Evolutionary conservation across 495 filamentous ascomycete species (phyloP).

Genomic region (Talaromyces nanjingensis): DNA sequence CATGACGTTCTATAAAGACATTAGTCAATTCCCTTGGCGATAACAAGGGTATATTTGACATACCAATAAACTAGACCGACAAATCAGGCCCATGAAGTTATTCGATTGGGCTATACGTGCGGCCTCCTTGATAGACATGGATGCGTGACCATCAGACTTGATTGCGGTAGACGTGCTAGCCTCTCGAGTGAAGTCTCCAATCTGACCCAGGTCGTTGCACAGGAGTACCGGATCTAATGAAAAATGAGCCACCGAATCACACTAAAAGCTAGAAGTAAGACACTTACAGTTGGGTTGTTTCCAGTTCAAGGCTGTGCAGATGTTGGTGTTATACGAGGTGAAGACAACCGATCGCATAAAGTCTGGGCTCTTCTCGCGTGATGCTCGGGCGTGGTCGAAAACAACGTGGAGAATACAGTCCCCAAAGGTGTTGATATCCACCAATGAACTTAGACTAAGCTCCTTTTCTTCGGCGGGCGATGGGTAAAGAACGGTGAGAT

Average conservation of each 20-base stretch:
- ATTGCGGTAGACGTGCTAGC: conserved; percentile 33
- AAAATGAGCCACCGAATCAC: background rate
- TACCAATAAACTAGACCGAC: conserved; percentile 78
- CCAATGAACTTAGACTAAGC: conserved; percentile 59
- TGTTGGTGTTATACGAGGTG: conserved; percentile 78
- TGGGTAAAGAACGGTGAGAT: conserved; percentile 82
- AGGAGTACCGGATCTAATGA: conserved; percentile 79
- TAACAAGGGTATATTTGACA: conserved; percentile 20
- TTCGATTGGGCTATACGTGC: conserved; percentile 90
- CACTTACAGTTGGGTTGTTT: conserved; percentile 91
- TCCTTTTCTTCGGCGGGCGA: conserved; percentile 60
- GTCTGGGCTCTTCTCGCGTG: conserved; percentile 61
- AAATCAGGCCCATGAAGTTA: conserved; percentile 97
- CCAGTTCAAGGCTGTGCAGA: conserved; percentile 95
- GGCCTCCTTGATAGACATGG: conserved; percentile 86
- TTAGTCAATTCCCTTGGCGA: conserved; percentile 17
- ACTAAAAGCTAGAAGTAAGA: background rate
- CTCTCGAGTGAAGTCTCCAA: conserved; percentile 41
- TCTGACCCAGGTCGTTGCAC: conserved; percentile 79
- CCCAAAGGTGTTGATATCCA: conserved; percentile 80
- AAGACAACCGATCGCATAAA: conserved; percentile 82
- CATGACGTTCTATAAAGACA: conserved; percentile 64
- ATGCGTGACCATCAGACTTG: conserved; percentile 58
- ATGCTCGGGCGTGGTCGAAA: conserved; percentile 79
- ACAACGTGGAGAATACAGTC: conserved; percentile 78